Base-by-base conservation (phyloP, 2,329 filamentous ascomycete genomes). In the Penicillium sp. region DNA sequence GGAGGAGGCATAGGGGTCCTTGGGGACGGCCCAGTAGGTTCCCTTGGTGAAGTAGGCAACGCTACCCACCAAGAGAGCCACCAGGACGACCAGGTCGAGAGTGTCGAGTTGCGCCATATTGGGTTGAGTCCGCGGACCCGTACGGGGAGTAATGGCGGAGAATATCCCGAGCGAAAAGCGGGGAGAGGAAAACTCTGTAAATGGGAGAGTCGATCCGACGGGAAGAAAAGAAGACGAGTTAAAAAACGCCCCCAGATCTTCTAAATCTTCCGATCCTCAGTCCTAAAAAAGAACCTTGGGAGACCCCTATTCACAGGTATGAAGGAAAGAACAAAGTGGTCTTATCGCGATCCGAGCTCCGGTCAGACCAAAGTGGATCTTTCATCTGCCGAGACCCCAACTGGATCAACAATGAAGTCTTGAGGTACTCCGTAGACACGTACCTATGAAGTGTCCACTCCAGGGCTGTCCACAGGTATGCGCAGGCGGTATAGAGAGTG, bases 41-140 rank as follows among this genome's bases (percentile, higher is more conserved):
- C 93, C 93, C 71, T 98, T 98, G 60, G 93, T 97, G 75, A 98
- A 95, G 76, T 97, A 98, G 67, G 92, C 93, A 53, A 91, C 70
- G 42, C 90, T 96, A 59, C 89, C 93, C 50, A 95, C 71, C 48
- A 97, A 81, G 63, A 98, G 86, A 50, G 82, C 82, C 55, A 83
- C 82, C 59, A 98, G 87, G 79, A 98, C 93, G 65, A 95, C 73
- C 63, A 97, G 80, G 80, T 98, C 93, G 76, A 98, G 78, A 24
- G 90, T 95, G 71, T 98, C 93, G 69, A 98, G 84, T 80, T 95
- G 88, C 61, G 92, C 89, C 93, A 98, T 97, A 43, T 39, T 55
- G 57, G 6, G 23, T 7, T 40, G 20, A 24, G 18, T 27, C 5
- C 27, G 41, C 23, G 37, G 15, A 35, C 28, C 47, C 48, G 29